Percentiles rank a stretch among this genome's conserved stretches.
phyloP scores from a whole-genome alignment of 208 protist genomes.

The Strigomonas galati region DNA sequence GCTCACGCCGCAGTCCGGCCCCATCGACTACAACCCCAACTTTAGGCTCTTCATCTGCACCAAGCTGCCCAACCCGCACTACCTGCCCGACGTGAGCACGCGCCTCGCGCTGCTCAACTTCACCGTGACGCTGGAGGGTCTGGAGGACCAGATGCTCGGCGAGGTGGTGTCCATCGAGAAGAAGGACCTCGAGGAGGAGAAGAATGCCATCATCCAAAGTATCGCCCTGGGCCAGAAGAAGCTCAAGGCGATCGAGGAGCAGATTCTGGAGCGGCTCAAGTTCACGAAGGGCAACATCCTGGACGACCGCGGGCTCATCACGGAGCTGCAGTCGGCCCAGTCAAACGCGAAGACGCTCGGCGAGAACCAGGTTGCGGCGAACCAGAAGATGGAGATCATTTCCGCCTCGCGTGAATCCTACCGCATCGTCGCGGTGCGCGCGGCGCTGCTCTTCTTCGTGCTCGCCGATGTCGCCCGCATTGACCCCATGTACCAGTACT shows the following conservation, averaged over 20 bases:
- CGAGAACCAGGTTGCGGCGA: constrained; percentile 85
- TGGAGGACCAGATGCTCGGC: constrained; percentile 95
- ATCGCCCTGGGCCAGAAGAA: constrained; percentile 91
- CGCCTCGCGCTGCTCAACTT: constrained; percentile 97
- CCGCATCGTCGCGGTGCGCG: constrained; percentile 85
- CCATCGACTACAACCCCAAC: constrained; percentile 89
- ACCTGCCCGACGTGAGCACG: constrained; percentile 95
- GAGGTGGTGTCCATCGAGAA: constrained; percentile 94
- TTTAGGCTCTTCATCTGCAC: constrained; percentile 95
- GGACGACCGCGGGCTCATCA: constrained; percentile 94
- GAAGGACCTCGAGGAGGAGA: constrained; percentile 92
- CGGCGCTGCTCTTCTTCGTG: constrained; percentile 94
- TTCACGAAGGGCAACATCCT: constrained; percentile 92
- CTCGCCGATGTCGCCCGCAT: constrained; percentile 91
- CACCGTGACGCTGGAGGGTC: constrained; percentile 94
- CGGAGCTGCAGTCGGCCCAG: constrained; percentile 92
- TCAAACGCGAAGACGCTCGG: constrained; percentile 86
- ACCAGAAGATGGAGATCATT: constrained; percentile 93
- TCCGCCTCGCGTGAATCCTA: constrained; percentile 87
- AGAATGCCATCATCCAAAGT: constrained; percentile 92
- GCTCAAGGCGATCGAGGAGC: constrained; percentile 92
- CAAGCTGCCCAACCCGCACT: constrained; percentile 95
- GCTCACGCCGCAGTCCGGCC: constrained; percentile 82
- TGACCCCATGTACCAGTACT: constrained; percentile 99
- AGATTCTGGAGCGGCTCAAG: constrained; percentile 89